Base-by-base conservation (phyloP, 768 basidiomycete genomes). In the Boletus rubropictus region DNA sequence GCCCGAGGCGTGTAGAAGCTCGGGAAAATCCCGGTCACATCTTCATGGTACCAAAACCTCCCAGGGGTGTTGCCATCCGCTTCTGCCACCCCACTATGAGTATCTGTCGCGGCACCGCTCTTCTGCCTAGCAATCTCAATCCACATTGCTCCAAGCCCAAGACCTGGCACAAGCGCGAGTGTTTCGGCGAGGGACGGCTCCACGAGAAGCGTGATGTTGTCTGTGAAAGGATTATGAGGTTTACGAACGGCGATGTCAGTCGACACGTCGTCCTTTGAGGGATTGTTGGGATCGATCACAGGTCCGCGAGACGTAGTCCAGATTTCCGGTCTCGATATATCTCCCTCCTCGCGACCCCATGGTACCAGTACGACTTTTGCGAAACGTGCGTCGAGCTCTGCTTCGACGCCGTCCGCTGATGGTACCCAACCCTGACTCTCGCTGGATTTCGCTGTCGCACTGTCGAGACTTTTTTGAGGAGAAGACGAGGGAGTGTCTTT, bases 71-170 rank as follows among this genome's bases (percentile, higher is more conserved):
- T 33, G 15, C 0, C 20, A 10, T 53, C 52, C 24, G 49, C 57
- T 35, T 44, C 45, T 1, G 29, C 54, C 7, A 40, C 43, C 2
- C 44, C 53, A 4, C 17, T n/a, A n/a, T 31, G 17, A 12, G 20
- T 14, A 15, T 40, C 40, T 10, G 6, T 7, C 12, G 51, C 48
- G 1, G 39, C 41, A 10, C 61, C 46, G 10, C 9, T 28, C 39
- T 54, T 60, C 46, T 63, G 60, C 25, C 78, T 73, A 24, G 66
- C 78, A 11, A 87, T 70, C 65, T 89, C 84, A 18, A 87, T 77
- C 78, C 80, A 89, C 38, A 80, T 77, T 17, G 77, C 84, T 4
- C 74, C 75, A 12, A 88, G 53, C 1, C 81, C 82, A 69, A 87
- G 75, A 5, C 83, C 81, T 5, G 72, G 65, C 5, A 52, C 61